These are phyloP conservation scores for Xylaria longipes DNA, from an alignment of 495 filamentous ascomycete genomes.

Conservation along the genomic window DNA sequence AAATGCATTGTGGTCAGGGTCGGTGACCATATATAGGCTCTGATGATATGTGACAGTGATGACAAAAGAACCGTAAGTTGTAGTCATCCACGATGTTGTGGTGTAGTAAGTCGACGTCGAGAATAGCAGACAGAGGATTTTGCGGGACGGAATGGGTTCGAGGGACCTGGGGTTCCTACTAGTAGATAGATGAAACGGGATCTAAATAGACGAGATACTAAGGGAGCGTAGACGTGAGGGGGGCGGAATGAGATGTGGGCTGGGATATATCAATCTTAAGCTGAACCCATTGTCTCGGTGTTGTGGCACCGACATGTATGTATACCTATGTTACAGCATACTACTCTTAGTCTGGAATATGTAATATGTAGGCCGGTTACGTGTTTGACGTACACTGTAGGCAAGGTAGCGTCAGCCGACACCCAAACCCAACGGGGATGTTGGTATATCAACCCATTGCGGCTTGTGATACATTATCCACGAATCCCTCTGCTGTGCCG, in stretches of 20 bases:
- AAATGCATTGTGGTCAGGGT: conserved; percentile 10
- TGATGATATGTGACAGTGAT: background rate
- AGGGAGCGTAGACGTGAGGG: background rate
- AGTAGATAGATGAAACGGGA: conserved; percentile 16
- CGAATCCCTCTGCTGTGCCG: conserved; percentile 24
- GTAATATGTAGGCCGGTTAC: background rate
- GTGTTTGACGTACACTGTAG: conserved; percentile 6
- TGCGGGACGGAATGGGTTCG: conserved; percentile 1
- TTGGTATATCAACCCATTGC: conserved; percentile 3
- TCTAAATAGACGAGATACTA: background rate
- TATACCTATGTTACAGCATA: background rate
- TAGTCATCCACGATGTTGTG: conserved; percentile 7
- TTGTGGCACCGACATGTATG: conserved; percentile 2
- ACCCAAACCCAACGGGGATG: conserved; percentile 12
- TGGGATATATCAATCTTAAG: conserved; percentile 18
- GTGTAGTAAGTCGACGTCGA: conserved; percentile 20
- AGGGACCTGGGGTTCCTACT: background rate
- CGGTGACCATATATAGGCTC: background rate
- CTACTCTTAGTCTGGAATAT: background rate
- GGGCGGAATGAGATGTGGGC: background rate
- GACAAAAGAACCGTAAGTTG: background rate
- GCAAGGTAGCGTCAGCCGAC: conserved; percentile 23
- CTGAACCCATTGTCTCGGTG: conserved; percentile 14
- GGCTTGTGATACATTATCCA: conserved; percentile 15
- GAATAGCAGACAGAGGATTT: conserved; percentile 13